A percentile compares a stretch with the other conserved stretches of the same genome.
Conservation (phyloP, 805 yeast genomes). For the Middelhovenomyces tepae region DNA sequence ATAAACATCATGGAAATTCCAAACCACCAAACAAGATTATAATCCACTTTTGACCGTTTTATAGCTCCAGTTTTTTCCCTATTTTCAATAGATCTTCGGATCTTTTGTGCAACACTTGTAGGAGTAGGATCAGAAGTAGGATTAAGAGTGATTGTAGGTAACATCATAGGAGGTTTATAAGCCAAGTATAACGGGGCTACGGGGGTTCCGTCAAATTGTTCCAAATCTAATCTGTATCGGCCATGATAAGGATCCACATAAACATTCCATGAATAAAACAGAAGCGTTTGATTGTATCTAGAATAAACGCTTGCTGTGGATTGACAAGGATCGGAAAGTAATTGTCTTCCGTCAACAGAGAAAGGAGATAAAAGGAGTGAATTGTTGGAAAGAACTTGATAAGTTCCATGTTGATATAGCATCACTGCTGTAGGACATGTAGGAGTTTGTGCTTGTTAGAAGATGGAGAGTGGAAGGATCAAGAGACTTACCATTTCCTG, state of each 20-base stretch:
- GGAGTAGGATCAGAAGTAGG: conserved; percentile 45
- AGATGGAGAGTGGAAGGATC: conserved; percentile 11
- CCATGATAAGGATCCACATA: conserved; percentile 76
- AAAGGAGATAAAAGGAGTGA: conserved; percentile 63
- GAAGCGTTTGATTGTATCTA: conserved; percentile 62
- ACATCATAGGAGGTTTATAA: conserved; percentile 91
- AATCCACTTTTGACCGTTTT: conserved; percentile 14
- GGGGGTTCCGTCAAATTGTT: conserved; percentile 63
- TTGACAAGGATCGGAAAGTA: conserved; percentile 78
- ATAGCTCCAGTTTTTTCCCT: conserved; percentile 66
- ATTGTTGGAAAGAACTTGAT: conserved; percentile 53
- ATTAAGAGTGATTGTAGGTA: conserved; percentile 84
- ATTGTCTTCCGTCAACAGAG: conserved; percentile 85
- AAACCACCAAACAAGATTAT: conserved; percentile 31
- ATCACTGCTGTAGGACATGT: conserved; percentile 76
- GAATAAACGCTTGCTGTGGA: conserved; percentile 35
- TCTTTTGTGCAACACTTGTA: conserved; percentile 22
- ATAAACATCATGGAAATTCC: conserved; percentile 29
- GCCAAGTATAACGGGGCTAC: conserved; percentile 87
- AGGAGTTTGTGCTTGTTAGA: conserved; percentile 43
- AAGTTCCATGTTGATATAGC: conserved; percentile 85
- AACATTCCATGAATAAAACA: conserved; percentile 49
- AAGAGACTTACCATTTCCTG: conserved; percentile 40
- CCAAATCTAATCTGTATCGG: conserved; percentile 62
- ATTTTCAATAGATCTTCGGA: conserved; percentile 72